A percentile compares a stretch with the other conserved stretches of the same genome.
Conservation (phyloP, 257 asterid genomes). For the Petunia axillaris region DNA sequence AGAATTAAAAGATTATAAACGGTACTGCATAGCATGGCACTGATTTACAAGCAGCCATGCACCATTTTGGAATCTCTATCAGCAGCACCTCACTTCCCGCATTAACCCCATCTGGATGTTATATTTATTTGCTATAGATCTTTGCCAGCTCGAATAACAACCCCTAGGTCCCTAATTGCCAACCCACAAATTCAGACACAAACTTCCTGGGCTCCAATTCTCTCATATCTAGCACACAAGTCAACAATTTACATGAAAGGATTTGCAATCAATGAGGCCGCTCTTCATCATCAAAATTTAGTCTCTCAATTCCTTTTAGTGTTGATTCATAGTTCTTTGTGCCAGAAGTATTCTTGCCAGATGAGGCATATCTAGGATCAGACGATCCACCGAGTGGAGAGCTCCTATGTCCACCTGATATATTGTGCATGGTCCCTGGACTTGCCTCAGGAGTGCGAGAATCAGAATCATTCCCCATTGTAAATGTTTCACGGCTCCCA, state of each 20-base stretch:
- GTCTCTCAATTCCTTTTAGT: constrained; percentile 67
- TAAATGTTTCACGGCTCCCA: constrained; percentile 64
- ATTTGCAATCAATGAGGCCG: constrained; percentile 41
- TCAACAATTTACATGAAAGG: constrained; percentile 41
- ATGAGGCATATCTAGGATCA: constrained; percentile 58
- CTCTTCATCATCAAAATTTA: constrained; percentile 69
- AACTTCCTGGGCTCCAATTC: constrained; percentile 26
- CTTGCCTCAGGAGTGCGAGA: constrained; percentile 75
- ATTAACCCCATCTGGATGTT: constrained; percentile 32
- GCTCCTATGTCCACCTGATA: constrained; percentile 64
- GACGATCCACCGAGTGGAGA: constrained; percentile 70
- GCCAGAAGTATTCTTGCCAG: constrained; percentile 55
- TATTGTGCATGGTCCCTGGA: constrained; percentile 60
- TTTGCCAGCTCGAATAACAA: constrained; percentile 29
- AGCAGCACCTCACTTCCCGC: constrained; percentile 29
- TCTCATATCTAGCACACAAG: constrained; percentile 38
- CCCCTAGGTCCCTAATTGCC: constrained; percentile 34
- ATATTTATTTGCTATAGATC: constrained; percentile 36
- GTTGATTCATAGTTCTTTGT: constrained; percentile 67
- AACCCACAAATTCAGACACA: constrained; percentile 30
- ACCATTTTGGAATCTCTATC: constrained; percentile 13
- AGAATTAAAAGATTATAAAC: neutral
- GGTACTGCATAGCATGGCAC: neutral
- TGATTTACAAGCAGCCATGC: neutral
- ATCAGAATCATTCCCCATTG: constrained; percentile 68